These are phyloP conservation scores for Elsinoe batatas DNA, from an alignment of 2,329 filamentous ascomycete species.

Conservation along the genomic window DNA sequence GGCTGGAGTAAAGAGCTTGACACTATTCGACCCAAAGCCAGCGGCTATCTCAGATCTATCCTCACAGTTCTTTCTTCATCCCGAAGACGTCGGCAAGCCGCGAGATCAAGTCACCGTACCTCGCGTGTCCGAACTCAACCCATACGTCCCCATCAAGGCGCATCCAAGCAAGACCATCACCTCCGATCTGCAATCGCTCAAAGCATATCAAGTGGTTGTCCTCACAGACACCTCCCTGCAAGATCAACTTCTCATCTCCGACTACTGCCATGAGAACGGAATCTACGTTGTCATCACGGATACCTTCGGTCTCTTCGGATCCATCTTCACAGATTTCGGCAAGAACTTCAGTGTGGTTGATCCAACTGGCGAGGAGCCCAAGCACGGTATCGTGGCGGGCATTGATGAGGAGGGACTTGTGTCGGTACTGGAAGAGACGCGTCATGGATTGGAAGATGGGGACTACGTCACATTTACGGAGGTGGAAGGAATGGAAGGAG, in stretches of 20 bases:
- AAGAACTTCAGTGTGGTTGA: constrained; percentile 87
- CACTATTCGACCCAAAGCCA: constrained; percentile 80
- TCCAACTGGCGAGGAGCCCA: constrained; percentile 76
- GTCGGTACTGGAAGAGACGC: constrained; percentile 85
- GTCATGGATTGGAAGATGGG: constrained; percentile 90
- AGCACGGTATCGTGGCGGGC: constrained; percentile 78
- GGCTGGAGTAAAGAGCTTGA: constrained; percentile 94
- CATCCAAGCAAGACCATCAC: constrained; percentile 57
- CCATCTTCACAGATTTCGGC: constrained; percentile 95
- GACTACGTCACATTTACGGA: constrained; percentile 95
- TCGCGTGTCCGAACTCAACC: constrained; percentile 86
- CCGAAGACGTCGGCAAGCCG: constrained; percentile 82
- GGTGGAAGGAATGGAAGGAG: constrained; percentile 77
- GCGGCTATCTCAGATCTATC: constrained; percentile 82
- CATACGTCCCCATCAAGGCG: constrained; percentile 82
- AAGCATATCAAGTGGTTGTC: constrained; percentile 87
- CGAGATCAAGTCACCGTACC: constrained; percentile 80
- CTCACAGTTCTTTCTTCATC: constrained; percentile 90
- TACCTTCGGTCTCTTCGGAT: constrained; percentile 88
- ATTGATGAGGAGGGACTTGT: constrained; percentile 87
- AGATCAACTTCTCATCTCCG: constrained; percentile 72
- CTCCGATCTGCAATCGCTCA: constrained; percentile 68
- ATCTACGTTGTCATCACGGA: constrained; percentile 85
- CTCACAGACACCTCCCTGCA: constrained; percentile 74
- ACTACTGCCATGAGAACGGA: constrained; percentile 88